Conservation (phyloP, 2,329 filamentous ascomycete genomes). For the Ophiostoma australiae region DNA sequence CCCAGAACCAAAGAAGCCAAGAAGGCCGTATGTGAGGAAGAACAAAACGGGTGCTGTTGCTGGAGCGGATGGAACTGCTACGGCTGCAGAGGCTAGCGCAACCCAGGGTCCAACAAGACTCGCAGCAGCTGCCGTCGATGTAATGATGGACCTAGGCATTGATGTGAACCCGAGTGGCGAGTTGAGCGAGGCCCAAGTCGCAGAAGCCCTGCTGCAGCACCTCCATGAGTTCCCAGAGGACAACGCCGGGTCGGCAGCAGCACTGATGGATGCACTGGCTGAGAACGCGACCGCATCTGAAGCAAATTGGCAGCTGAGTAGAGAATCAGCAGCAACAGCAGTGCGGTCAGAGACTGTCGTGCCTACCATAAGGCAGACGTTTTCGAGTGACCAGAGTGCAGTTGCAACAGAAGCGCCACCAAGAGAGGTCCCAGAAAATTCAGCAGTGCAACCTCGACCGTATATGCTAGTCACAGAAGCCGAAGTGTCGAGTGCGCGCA, state of each 20-base stretch:
- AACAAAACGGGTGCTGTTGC: background rate
- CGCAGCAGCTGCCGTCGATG: slow-evolving; percentile 1
- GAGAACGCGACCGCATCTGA: slow-evolving; percentile 11
- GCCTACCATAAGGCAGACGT: background rate
- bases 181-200: slow-evolving; percentile 18
- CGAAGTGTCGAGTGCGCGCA: slow-evolving; percentile 19
- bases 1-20: slow-evolving; percentile 19
- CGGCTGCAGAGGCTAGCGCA: background rate
- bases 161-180: background rate
- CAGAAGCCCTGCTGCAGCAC: slow-evolving; percentile 22
- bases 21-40: slow-evolving; percentile 1
- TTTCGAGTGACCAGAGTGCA: background rate
- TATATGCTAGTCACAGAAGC: slow-evolving; percentile 24
- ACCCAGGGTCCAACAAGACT: background rate
- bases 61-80: background rate
- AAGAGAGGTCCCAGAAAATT: background rate
- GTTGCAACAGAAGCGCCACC: background rate
- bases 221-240: slow-evolving; percentile 15
- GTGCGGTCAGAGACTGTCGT: background rate
- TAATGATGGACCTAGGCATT: slow-evolving; percentile 19
- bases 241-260: slow-evolving; percentile 16
- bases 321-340: slow-evolving; percentile 4
- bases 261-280: slow-evolving; percentile 19
- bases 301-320: slow-evolving; percentile 13
- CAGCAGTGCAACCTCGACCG: slow-evolving; percentile 3